Evolutionary conservation across 108 stramenopile species (phyloP), one percentile per base, ranked within the genome.

Genomic region (Cyclotella cryptica): DNA sequence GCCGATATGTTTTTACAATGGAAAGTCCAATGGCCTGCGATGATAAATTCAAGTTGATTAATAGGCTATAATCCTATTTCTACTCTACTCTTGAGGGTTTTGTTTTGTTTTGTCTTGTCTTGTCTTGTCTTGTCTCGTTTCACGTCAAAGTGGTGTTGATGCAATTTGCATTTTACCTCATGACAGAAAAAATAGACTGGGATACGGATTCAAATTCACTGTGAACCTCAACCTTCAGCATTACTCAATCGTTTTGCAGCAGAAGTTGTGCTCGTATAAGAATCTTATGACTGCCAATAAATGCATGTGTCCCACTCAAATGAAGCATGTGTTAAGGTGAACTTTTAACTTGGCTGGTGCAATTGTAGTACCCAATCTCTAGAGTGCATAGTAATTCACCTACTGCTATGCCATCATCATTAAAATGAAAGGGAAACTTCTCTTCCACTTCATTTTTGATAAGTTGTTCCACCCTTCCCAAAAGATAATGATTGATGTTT

Each of bases 351-450:
- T 73, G 49, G 3, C 82, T 87, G 13, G 97, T 98, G 26, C 96
- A 96, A 69, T 98, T 97, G 80, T 96, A 97, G 0, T 96, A 62
- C 75, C 90, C 87, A 96, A 99, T 96, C 6, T 97, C 98, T 64
- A 98, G 84, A 71, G 86, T 92, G 35, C 92, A 89, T 27, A 96
- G 78, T 21, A 98, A 87, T 4, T 88, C 93, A 26, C 89, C 83
- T 71, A 97, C 69, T 14, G 86, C 86, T 72, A 89, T 92, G 26
- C 92, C 86, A 72, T 97, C 61, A n/a, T 88, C 86, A 71, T 90
- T 92, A 90, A 96, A 97, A 29, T 92, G 91, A 55, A 99, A 68
- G 1, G 91, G 91, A 68, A 97, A 97, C 75, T 97, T 97, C 74
- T 97, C 96, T 70, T 96, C 57, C 8, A 95, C 96, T 79, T 98